Evolutionary conservation across 106 monocot genomes (phyloP).

Genomic region (Allium fistulosum): DNA sequence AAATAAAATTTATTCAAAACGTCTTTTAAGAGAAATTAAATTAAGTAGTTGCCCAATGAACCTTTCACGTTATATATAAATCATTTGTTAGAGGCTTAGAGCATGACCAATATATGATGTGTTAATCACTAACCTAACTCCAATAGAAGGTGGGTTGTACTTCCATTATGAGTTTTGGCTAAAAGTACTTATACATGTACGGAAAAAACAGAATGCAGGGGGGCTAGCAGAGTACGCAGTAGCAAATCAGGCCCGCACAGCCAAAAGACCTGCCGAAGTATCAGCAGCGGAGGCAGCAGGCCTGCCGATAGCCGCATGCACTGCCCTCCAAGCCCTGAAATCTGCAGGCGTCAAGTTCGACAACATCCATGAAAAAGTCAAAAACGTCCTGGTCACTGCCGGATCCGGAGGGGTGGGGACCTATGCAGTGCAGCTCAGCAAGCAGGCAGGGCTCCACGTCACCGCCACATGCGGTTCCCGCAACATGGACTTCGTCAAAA

Average conservation of each 20-base stretch:
- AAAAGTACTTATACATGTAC: background rate
- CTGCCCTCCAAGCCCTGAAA: constrained; percentile 41
- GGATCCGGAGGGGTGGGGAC: constrained; percentile 51
- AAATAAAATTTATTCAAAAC: no score
- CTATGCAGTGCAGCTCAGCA: constrained; percentile 45
- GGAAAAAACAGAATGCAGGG: constrained; percentile 27
- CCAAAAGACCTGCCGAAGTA: constrained; percentile 29
- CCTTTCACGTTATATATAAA: no score
- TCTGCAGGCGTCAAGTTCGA: constrained; percentile 21
- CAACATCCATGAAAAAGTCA: constrained; percentile 11
- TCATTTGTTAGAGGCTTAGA: no score
- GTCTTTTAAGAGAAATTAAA: no score
- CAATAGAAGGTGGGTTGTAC: no score
- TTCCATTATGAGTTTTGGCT: no score
- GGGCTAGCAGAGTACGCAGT: constrained; percentile 56
- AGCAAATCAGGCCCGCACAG: constrained; percentile 13
- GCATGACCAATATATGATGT: no score
- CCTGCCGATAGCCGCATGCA: constrained; percentile 34
- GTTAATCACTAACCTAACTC: no score
- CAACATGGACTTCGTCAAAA: constrained; percentile 31
- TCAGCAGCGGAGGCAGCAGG: constrained; percentile 38
- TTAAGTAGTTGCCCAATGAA: no score
- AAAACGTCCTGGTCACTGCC: constrained; percentile 43
- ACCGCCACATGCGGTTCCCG: constrained; percentile 42
- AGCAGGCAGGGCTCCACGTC: constrained; percentile 27